Base-by-base conservation (phyloP, 331 rosid genomes). In the Quercus tomentella region DNA sequence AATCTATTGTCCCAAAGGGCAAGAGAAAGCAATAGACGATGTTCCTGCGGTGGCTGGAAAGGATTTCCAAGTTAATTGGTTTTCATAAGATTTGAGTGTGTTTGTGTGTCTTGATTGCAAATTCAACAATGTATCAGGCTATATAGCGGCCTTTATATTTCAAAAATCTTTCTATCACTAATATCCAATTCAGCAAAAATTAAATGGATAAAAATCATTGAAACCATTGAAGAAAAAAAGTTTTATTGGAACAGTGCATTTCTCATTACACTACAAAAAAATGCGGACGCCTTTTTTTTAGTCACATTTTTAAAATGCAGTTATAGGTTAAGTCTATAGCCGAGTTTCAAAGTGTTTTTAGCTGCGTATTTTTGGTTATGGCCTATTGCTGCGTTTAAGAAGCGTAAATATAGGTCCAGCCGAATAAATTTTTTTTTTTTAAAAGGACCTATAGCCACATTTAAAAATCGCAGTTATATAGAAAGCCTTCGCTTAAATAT, bases 1-100 rank as follows among this genome's bases (percentile, higher is more conserved):
- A 43, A 81, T 84, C 52, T 81, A 74, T 70, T 75, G 56, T 26
- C 88, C 85, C 2, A 74, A 81, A 70, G 85, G 85, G 4, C 80
- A 84, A 65, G 81, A 81, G 77, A 84, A 78, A 68, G 58, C 70
- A 11, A 33, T 81, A 66, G 81, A 70, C 2, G 58, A 52, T 72
- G 76, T 81, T 68, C 80, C 83, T 2, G 12, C 49, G 1, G 37
- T 30, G 7, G 87, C 87, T 56, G 72, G 57, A 18, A 61, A 70
- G 31, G 84, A 81, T 54, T 26, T 25, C 25, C 82, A 25, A 45
- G 83, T 84, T 35, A 52, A 77, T 41, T 76, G 79, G 82, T 80
- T 80, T 41, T 45, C 82, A 14, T 43, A 28, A 21, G 21, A 72
- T 21, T 49, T 49, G 1, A 49, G 54, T 0, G 16, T 14, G 33